Evolutionary conservation across 441 rosid species (phyloP).

Genomic region (Isatis lusitanica): DNA sequence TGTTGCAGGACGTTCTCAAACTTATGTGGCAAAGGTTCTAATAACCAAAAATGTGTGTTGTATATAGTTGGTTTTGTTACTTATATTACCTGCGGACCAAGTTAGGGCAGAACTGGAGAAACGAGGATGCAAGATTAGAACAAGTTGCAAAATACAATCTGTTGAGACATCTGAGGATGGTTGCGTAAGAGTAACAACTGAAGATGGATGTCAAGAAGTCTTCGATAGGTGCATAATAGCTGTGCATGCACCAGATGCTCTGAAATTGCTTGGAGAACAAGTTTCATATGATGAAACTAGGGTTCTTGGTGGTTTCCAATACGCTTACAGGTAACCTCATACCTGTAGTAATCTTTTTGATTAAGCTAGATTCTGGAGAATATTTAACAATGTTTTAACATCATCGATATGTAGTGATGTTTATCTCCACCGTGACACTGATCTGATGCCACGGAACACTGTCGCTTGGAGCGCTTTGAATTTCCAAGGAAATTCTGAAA

Average conservation of each 20-base stretch:
- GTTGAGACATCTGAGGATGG: constrained; percentile 43
- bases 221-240: constrained; percentile 59
- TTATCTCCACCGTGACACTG: constrained; percentile 75
- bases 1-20: constrained; percentile 61
- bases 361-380: not conserved
- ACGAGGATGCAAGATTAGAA: constrained; percentile 68
- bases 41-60: not conserved
- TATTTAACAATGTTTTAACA: not conserved
- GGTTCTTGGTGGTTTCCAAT: constrained; percentile 84
- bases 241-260: constrained; percentile 79
- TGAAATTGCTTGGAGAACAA: constrained; percentile 57
- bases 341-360: not conserved
- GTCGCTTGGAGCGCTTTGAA: constrained; percentile 97
- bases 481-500: constrained; percentile 65
- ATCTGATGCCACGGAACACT: constrained; percentile 69
- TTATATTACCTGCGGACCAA: constrained; percentile 37
- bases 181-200: constrained; percentile 48
- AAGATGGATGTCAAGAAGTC: constrained; percentile 52
- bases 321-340: constrained; percentile 61
- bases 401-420: constrained; percentile 59
- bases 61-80: not conserved
- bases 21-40: constrained; percentile 67
- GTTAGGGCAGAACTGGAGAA: constrained; percentile 61
- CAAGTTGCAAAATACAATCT: constrained; percentile 51
- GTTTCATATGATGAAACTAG: constrained; percentile 78